Evolutionary conservation across 2,329 filamentous ascomycete genomes (phyloP).

Genomic region (Harringtonia aguacate): DNA sequence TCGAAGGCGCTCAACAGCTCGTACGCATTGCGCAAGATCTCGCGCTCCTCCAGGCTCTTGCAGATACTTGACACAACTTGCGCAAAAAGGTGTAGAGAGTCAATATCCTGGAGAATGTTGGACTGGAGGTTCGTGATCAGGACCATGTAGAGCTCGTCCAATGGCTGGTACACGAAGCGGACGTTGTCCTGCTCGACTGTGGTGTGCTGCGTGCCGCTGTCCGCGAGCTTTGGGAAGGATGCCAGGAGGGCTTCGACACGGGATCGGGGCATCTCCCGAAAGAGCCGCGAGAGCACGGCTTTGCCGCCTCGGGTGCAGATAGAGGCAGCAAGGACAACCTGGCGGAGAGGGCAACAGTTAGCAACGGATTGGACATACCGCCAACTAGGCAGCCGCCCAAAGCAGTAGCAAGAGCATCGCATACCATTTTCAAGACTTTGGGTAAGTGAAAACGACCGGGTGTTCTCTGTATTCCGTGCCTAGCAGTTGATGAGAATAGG

Average conservation of each 20-base stretch:
- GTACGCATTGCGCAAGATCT: conserved; percentile 90
- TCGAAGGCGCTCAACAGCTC: conserved; percentile 95
- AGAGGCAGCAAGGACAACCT: conserved; percentile 98
- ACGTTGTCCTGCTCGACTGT: conserved; percentile 99
- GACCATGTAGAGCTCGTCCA: conserved; percentile 99
- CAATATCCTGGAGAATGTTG: conserved; percentile 98
- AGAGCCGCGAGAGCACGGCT: conserved; percentile 94
- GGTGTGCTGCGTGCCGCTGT: conserved; percentile 92
- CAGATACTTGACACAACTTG: conserved; percentile 96
- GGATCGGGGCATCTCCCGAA: conserved; percentile 94
- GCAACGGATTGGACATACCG: not conserved
- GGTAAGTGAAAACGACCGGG: not conserved
- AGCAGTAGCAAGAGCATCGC: not conserved
- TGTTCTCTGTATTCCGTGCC: not conserved
- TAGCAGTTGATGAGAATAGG: not conserved
- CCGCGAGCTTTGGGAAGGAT: conserved; percentile 94
- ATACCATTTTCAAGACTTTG: conserved; percentile 2
- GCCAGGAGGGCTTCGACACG: conserved; percentile 93
- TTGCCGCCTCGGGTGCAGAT: conserved; percentile 98
- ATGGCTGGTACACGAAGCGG: conserved; percentile 96
- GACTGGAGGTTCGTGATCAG: conserved; percentile 99
- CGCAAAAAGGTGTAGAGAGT: conserved; percentile 93
- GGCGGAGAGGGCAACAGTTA: not conserved
- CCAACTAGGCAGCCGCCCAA: not conserved
- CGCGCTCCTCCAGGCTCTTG: conserved; percentile 89